Evolutionary conservation across 1,284 basidiomycete genomes (phyloP).

Genomic region (Hemileia vastatrix): DNA sequence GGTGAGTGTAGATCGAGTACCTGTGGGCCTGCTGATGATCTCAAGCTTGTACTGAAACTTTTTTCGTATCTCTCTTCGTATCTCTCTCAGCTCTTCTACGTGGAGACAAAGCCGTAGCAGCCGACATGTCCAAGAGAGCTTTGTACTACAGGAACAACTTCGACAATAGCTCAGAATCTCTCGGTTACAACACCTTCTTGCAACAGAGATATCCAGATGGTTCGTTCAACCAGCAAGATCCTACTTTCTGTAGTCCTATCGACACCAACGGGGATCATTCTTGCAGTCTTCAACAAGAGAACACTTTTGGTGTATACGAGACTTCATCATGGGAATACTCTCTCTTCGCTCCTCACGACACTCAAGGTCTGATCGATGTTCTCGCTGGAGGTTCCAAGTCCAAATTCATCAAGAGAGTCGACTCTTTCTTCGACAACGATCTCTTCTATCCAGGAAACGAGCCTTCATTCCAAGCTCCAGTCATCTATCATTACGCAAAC

Average conservation of each 20-base stretch:
- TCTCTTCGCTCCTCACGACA: conserved; percentile 56
- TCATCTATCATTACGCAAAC: neutral
- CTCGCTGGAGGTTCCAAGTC: conserved; percentile 56
- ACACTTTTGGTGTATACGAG: too few relatives aligned
- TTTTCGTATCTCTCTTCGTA: neutral
- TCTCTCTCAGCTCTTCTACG: neutral
- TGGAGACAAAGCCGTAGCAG: conserved; percentile 11
- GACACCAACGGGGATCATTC: conserved; percentile 27
- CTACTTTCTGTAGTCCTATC: conserved; percentile 32
- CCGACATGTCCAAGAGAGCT: conserved; percentile 16
- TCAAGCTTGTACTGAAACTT: neutral
- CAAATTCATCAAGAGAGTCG: conserved; percentile 51
- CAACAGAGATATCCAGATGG: conserved; percentile 32
- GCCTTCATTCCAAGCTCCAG: neutral
- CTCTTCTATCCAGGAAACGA: conserved; percentile 46
- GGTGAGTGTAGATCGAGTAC: neutral
- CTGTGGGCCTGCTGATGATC: neutral
- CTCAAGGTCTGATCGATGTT: conserved; percentile 50
- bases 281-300: too few relatives aligned
- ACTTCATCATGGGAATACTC: conserved; percentile 53
- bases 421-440: conserved; percentile 54
- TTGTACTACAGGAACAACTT: conserved; percentile 36
- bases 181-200: conserved; percentile 32
- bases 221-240: conserved; percentile 29
- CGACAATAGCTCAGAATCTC: conserved; percentile 24